These are phyloP conservation scores for Elsinoe perseae DNA, from an alignment of 2,329 filamentous ascomycete genomes.

Conservation along the genomic window DNA sequence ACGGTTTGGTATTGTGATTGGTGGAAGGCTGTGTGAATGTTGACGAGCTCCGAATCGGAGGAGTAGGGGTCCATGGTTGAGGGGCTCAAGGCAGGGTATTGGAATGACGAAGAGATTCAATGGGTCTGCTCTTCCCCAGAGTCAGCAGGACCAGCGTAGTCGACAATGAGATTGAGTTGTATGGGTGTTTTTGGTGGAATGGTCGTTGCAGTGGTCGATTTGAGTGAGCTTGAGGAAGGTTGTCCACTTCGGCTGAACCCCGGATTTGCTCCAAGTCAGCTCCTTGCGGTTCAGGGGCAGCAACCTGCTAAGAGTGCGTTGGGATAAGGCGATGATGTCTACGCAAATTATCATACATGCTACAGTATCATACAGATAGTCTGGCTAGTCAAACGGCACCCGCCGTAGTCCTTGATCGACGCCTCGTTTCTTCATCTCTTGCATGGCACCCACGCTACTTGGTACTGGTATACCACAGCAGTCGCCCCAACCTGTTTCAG, in stretches of 20 bases:
- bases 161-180: neutral
- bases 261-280: slow-evolving; percentile 5
- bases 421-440: slow-evolving; percentile 72
- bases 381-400: slow-evolving; percentile 68
- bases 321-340: no score
- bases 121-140: neutral
- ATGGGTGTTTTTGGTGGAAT: neutral
- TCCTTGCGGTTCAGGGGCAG: slow-evolving; percentile 8
- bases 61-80: slow-evolving; percentile 55
- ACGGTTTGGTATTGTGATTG: slow-evolving; percentile 80
- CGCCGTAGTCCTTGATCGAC: slow-evolving; percentile 58
- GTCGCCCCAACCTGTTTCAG: slow-evolving; percentile 68
- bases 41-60: slow-evolving; percentile 58
- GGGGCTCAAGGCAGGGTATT: neutral
- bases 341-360: neutral
- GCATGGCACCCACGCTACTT: slow-evolving; percentile 81
- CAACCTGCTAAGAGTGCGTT: neutral
- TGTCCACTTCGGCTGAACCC: slow-evolving; percentile 14
- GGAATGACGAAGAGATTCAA: neutral
- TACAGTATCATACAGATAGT: neutral
- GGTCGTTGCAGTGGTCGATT: neutral
- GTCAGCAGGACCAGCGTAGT: neutral
- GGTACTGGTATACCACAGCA: slow-evolving; percentile 98
- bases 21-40: slow-evolving; percentile 60
- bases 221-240: slow-evolving; percentile 6